Percentiles rank a stretch among this genome's conserved stretches.
Evolutionary conservation across 805 yeast species (phyloP).

Genomic region (Ogataea paradorogensis): DNA sequence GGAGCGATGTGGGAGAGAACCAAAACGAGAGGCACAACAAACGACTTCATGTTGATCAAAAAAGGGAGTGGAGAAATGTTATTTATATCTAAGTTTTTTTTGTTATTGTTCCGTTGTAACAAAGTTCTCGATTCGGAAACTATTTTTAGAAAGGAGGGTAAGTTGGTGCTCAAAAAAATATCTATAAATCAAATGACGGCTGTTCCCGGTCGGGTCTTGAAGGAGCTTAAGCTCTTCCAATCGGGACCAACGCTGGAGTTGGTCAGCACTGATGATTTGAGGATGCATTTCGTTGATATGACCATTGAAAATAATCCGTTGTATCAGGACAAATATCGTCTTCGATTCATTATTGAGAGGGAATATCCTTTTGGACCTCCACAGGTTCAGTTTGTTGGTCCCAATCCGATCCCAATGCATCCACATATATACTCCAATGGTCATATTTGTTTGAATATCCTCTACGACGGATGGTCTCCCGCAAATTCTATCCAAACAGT

Average conservation of each 20-base stretch:
- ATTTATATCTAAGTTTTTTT: conserved; percentile 1
- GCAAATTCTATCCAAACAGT: conserved; percentile 50
- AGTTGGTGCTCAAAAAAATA: background rate
- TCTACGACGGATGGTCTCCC: conserved; percentile 69
- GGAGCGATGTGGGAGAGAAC: conserved; percentile 41
- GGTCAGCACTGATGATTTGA: conserved; percentile 14
- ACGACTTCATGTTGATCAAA: conserved; percentile 19
- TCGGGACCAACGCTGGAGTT: conserved; percentile 13
- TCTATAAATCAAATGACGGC: background rate
- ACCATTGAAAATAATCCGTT: conserved; percentile 35
- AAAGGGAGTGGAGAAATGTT: conserved; percentile 3
- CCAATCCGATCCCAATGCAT: conserved; percentile 53
- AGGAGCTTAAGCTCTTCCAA: conserved; percentile 20
- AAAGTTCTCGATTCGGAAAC: conserved; percentile 4
- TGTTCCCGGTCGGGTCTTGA: conserved; percentile 18
- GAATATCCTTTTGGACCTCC: conserved; percentile 62
- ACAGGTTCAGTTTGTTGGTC: conserved; percentile 47
- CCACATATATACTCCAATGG: conserved; percentile 78
- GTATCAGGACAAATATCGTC: conserved; percentile 38
- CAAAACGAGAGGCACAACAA: conserved; percentile 24
- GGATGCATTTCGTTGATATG: conserved; percentile 37
- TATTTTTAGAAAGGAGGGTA: conserved; percentile 12
- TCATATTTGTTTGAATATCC: conserved; percentile 67
- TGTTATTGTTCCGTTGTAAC: conserved; percentile 3
- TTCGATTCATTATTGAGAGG: conserved; percentile 41